Evolutionary conservation across 1,284 basidiomycete species (phyloP).

Genomic region (Rhodotorula sp.): DNA sequence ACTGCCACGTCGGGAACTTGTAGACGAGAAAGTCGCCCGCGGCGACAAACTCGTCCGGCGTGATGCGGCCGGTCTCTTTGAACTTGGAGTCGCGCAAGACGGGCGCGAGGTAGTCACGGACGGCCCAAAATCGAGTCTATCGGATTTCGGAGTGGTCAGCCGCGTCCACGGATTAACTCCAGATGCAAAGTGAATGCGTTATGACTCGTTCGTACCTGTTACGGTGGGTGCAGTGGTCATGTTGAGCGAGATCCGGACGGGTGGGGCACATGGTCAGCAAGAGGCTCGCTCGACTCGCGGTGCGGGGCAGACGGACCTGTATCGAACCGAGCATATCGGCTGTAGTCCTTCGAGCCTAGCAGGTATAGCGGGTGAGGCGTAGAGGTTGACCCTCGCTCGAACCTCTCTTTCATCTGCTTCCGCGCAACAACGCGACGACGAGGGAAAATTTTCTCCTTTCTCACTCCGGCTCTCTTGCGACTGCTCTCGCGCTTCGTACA

Average conservation of each 20-base stretch:
- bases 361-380: background rate
- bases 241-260: background rate
- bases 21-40: conserved; percentile 84
- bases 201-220: background rate
- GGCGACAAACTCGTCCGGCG: conserved; percentile 87
- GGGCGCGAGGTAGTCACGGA: conserved; percentile 93
- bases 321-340: conserved; percentile 37
- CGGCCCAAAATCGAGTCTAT: conserved; percentile 84
- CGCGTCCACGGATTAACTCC: background rate
- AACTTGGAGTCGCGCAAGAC: conserved; percentile 97
- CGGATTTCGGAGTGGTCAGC: background rate
- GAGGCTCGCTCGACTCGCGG: too few species aligned
- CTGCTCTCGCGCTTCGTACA: too few species aligned
- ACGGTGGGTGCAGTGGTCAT: background rate
- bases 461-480: too few species aligned
- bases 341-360: background rate
- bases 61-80: conserved; percentile 84
- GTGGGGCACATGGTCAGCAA: background rate
- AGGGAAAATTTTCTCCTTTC: too few species aligned
- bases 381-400: background rate
- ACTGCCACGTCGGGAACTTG: conserved; percentile 94
- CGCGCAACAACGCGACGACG: too few species aligned
- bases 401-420: too few species aligned
- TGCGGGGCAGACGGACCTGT: conserved; percentile 22
- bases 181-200: background rate